Percentiles rank a stretch among this genome's conserved stretches.
Conservation (phyloP, 768 basidiomycete genomes). For the Pilatotrama ljubarskyi region DNA sequence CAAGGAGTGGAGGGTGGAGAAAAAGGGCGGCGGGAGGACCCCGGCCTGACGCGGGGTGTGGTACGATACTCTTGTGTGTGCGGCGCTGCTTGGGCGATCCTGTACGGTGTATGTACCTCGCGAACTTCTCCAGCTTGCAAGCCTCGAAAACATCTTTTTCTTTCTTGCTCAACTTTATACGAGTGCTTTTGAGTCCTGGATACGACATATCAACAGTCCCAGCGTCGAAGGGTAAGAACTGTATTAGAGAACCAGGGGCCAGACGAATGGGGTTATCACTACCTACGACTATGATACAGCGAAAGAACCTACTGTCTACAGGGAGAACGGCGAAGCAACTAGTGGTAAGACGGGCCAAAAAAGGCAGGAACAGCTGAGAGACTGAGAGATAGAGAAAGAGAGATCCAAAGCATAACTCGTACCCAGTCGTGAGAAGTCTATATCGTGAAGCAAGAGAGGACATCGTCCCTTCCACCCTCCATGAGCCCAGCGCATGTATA, state of each 20-base stretch:
- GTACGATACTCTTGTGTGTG: not conserved
- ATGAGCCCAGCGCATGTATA: no score
- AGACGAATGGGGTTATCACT: not conserved
- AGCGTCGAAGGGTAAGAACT: no score
- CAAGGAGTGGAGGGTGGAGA: conserved; percentile 86
- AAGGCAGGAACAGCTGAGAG: no score
- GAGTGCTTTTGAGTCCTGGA: not conserved
- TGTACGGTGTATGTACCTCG: conserved; percentile 15
- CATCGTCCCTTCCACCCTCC: not conserved
- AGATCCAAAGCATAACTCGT: not conserved
- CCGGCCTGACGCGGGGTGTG: conserved; percentile 1
- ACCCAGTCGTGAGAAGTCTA: conserved; percentile 18
- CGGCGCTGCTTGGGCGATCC: not conserved
- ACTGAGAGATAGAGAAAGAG: not conserved
- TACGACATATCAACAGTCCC: not conserved
- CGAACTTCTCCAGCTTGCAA: conserved; percentile 7
- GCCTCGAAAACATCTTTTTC: not conserved
- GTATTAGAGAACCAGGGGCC: no score
- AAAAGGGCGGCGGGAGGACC: conserved; percentile 63
- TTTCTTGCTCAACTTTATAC: not conserved
- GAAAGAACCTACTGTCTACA: conserved; percentile 5
- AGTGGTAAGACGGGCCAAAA: not conserved
- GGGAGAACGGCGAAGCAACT: not conserved
- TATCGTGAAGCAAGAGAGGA: conserved; percentile 13
- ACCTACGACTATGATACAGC: conserved; percentile 13